Evolutionary conservation across 805 yeast genomes (phyloP).

Genomic region (Kazachstania psychrophila): DNA sequence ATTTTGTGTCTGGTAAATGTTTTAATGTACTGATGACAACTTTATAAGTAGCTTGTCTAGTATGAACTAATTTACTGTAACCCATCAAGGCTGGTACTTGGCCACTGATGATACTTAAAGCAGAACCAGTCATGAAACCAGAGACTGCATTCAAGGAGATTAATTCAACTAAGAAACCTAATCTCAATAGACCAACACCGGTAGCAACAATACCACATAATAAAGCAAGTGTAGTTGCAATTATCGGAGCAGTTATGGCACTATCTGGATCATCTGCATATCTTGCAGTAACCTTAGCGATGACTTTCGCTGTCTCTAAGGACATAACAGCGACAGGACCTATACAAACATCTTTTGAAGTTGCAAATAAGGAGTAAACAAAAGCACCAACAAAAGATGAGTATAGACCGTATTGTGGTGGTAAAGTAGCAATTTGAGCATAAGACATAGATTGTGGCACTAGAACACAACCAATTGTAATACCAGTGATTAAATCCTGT

Average conservation of each 20-base stretch:
- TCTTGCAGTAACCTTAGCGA: constrained; percentile 50
- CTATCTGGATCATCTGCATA: constrained; percentile 31
- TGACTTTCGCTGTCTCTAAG: constrained; percentile 68
- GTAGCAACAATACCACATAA: constrained; percentile 80
- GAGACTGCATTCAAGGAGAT: constrained; percentile 86
- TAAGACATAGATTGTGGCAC: constrained; percentile 97
- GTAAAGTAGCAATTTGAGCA: constrained; percentile 74
- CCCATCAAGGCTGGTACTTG: constrained; percentile 88
- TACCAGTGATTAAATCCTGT: constrained; percentile 82
- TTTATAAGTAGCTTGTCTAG: constrained; percentile 59
- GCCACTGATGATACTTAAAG: constrained; percentile 70
- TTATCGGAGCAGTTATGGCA: constrained; percentile 47
- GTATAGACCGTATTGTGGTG: constrained; percentile 80
- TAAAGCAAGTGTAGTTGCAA: constrained; percentile 72
- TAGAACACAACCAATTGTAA: constrained; percentile 85
- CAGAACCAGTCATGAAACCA: constrained; percentile 94
- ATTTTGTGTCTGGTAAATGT: constrained; percentile 54
- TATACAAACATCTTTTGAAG: constrained; percentile 89
- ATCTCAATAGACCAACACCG: constrained; percentile 71
- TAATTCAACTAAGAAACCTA: constrained; percentile 82
- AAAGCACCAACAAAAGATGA: constrained; percentile 88
- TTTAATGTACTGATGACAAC: constrained; percentile 67
- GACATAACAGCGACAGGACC: constrained; percentile 98
- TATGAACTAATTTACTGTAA: constrained; percentile 52
- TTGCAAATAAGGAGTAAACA: constrained; percentile 83